A percentile compares a stretch with the other conserved stretches of the same genome.
Conservation (phyloP, 2,329 filamentous ascomycete genomes). For the Thelonectria olida region DNA sequence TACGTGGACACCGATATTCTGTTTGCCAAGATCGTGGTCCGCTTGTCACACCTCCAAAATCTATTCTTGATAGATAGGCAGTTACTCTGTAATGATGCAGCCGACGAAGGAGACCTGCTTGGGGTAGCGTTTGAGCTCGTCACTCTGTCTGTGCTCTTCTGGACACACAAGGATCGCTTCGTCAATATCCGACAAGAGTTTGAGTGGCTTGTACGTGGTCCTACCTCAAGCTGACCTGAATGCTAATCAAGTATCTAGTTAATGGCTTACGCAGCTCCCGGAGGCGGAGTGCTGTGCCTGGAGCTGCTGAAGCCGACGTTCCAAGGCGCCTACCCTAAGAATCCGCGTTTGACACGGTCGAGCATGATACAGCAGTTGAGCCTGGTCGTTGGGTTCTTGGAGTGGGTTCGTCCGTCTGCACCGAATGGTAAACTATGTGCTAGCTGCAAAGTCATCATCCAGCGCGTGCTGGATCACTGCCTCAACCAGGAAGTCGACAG, state of each 20-base stretch:
- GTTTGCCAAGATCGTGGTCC: constrained; percentile 36
- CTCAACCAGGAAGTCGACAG: constrained; percentile 44
- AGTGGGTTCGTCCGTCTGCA: constrained; percentile 56
- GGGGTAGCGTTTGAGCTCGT: constrained; percentile 57
- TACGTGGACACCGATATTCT: background rate
- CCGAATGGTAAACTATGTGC: constrained; percentile 57
- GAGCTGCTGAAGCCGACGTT: constrained; percentile 54
- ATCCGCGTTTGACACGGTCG: constrained; percentile 50
- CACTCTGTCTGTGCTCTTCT: constrained; percentile 53
- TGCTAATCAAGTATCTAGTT: constrained; percentile 55
- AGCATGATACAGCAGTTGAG: constrained; percentile 60
- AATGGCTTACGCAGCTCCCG: constrained; percentile 59
- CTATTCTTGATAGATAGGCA: constrained; percentile 67
- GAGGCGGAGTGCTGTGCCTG: constrained; percentile 58
- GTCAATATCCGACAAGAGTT: too few relatives aligned
- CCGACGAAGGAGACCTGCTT: constrained; percentile 52
- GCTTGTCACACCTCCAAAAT: constrained; percentile 62
- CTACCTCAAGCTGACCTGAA: too few relatives aligned
- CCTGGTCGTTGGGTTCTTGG: constrained; percentile 58
- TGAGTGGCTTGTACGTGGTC: too few relatives aligned
- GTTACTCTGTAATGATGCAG: constrained; percentile 56
- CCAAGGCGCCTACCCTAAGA: background rate
- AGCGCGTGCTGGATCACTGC: constrained; percentile 59
- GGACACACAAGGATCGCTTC: constrained; percentile 57
- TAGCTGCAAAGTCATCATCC: constrained; percentile 54